Conservation (phyloP, 2,329 filamentous ascomycete species). For the Cladosporium phlei region DNA sequence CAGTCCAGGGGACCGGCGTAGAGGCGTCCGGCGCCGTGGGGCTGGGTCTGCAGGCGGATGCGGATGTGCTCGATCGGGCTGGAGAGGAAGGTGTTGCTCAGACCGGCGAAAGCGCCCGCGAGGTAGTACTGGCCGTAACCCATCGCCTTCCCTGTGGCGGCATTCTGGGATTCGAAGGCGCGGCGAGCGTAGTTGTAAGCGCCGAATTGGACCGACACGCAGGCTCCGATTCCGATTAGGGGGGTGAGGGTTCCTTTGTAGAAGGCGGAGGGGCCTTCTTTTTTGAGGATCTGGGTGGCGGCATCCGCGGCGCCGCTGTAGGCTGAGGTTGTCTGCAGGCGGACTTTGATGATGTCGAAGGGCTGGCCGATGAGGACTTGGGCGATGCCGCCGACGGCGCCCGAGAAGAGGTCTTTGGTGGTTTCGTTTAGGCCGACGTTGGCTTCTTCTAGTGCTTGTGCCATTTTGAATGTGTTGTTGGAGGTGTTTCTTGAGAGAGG, state of each 20-base stretch:
- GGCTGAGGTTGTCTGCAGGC: conserved; percentile 80
- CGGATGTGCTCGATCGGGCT: conserved; percentile 94
- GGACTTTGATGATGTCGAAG: conserved; percentile 94
- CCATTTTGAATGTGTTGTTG: conserved; percentile 24
- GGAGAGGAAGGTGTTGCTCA: conserved; percentile 84
- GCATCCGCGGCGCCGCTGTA: conserved; percentile 77
- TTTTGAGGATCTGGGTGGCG: conserved; percentile 76
- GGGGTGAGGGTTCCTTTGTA: conserved; percentile 98
- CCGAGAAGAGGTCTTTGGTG: conserved; percentile 84
- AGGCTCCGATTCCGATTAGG: conserved; percentile 91
- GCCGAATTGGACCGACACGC: conserved; percentile 93
- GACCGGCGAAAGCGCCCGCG: conserved; percentile 84
- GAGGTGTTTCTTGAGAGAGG: neutral
- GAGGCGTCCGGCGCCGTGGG: conserved; percentile 72
- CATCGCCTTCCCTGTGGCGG: conserved; percentile 42
- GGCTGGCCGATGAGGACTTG: conserved; percentile 82
- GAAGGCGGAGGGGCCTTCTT: conserved; percentile 86
- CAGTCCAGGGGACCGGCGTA: conserved; percentile 87
- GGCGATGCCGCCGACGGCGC: conserved; percentile 84
- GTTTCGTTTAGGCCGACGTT: conserved; percentile 42
- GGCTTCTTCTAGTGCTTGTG: conserved; percentile 37
- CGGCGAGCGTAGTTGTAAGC: conserved; percentile 91
- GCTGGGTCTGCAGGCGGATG: conserved; percentile 93
- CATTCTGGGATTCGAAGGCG: conserved; percentile 73
- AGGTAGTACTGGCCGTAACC: conserved; percentile 83